Evolutionary conservation across 805 yeast species (phyloP).

Genomic region (Cyberlindnera petersonii): DNA sequence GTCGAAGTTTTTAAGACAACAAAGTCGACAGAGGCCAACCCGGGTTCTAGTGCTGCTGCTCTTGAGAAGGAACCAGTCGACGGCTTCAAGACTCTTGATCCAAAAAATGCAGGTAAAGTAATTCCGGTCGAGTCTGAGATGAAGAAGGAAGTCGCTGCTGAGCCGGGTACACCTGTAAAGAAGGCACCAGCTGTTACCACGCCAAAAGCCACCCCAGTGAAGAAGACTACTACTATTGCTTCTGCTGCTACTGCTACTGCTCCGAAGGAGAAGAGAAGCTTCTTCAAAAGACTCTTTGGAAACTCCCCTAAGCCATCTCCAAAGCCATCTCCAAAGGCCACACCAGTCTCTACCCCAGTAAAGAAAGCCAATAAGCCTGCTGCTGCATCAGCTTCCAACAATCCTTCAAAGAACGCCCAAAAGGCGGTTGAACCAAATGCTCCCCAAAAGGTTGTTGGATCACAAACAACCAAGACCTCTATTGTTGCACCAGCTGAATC

Average conservation of each 20-base stretch:
- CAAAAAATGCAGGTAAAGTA: constrained; percentile 18
- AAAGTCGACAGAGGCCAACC: too few relatives aligned
- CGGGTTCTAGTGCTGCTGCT: background rate
- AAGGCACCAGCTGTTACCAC: constrained; percentile 3
- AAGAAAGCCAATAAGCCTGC: background rate
- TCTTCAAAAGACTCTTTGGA: constrained; percentile 12
- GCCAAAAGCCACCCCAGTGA: constrained; percentile 3
- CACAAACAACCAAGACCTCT: too few relatives aligned
- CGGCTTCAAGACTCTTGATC: constrained; percentile 20
- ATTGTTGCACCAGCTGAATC: too few relatives aligned
- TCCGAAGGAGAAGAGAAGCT: constrained; percentile 9
- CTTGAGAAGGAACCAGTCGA: constrained; percentile 1
- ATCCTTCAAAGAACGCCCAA: constrained; percentile 1
- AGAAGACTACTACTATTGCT: background rate
- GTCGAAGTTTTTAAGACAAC: too few relatives aligned
- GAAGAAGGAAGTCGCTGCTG: constrained; percentile 1
- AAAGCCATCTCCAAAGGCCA: constrained; percentile 4
- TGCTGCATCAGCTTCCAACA: constrained; percentile 1
- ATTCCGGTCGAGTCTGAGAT: constrained; percentile 2
- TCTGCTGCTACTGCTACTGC: background rate
- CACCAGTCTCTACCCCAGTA: constrained; percentile 8
- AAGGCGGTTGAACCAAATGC: too few relatives aligned
- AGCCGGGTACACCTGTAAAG: constrained; percentile 7
- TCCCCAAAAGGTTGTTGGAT: too few relatives aligned
- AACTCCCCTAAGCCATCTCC: constrained; percentile 4